phyloP scores from a whole-genome alignment of 192 early-diverging fungal species.

The Radiomyces spectabilis region DNA sequence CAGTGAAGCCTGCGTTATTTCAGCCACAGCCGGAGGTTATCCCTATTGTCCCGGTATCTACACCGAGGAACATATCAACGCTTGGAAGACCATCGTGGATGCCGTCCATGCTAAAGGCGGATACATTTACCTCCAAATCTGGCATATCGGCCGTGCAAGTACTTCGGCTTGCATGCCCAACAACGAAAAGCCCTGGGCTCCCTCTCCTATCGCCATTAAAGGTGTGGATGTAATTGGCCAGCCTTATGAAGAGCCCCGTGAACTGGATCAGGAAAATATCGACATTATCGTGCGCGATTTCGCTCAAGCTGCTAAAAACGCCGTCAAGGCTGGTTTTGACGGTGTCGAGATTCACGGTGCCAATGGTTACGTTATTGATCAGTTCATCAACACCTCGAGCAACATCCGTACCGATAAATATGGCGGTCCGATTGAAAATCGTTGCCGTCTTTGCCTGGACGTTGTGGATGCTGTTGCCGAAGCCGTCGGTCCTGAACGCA shows the following conservation, averaged over 20 bases:
- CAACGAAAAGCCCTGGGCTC: not conserved
- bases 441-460: constrained; percentile 10
- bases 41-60: constrained; percentile 21
- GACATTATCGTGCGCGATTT: not conserved
- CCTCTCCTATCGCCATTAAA: constrained; percentile 9
- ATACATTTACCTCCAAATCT: constrained; percentile 46
- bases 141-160: constrained; percentile 26
- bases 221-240: not conserved
- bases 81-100: constrained; percentile 43
- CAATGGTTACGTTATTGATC: constrained; percentile 80
- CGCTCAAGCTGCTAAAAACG: constrained; percentile 51
- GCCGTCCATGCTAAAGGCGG: constrained; percentile 48
- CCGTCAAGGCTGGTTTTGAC: constrained; percentile 75
- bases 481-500: constrained; percentile 20
- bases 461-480: constrained; percentile 12
- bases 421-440: constrained; percentile 11
- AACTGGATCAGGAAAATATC: not conserved
- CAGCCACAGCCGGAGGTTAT: constrained; percentile 1
- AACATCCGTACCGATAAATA: constrained; percentile 62
- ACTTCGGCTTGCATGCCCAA: not conserved
- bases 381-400: constrained; percentile 64
- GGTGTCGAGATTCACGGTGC: constrained; percentile 83
- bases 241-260: constrained; percentile 3
- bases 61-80: constrained; percentile 33
- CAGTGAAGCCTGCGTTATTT: constrained; percentile 11